These are phyloP conservation scores for Rauvolfia tetraphylla DNA, from an alignment of 257 asterid genomes.

Conservation along the genomic window DNA sequence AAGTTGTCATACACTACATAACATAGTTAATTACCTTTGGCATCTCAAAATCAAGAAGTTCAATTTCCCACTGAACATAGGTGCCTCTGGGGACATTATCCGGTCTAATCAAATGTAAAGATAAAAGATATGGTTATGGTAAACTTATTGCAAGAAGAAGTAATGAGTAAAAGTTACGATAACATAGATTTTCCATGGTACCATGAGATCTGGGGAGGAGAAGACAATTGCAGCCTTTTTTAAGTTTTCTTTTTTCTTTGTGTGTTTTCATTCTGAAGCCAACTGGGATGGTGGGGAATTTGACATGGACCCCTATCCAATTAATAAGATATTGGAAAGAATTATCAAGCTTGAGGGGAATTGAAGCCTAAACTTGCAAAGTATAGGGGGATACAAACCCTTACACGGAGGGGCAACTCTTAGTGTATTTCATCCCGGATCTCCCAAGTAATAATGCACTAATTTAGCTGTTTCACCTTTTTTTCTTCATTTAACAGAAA, in stretches of 20 bases:
- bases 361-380: too few relatives aligned
- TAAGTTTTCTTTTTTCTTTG: too few relatives aligned
- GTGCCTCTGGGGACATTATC: constrained; percentile 84
- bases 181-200: neutral
- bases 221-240: neutral
- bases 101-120: constrained; percentile 48
- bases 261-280: too few relatives aligned
- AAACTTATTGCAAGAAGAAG: constrained; percentile 6
- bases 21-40: constrained; percentile 52
- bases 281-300: too few relatives aligned
- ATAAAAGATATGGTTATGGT: neutral
- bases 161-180: neutral
- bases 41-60: constrained; percentile 91
- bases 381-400: neutral
- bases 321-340: too few relatives aligned
- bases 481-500: neutral
- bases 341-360: too few relatives aligned
- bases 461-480: neutral
- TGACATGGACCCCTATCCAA: too few relatives aligned
- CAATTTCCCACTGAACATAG: constrained; percentile 86
- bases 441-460: neutral
- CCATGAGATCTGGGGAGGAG: neutral
- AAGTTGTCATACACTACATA: neutral
- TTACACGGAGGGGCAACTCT: neutral
- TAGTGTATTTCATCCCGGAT: neutral